Percentiles rank a stretch among this genome's conserved stretches.
Conservation (phyloP, 2,329 filamentous ascomycete species). For the Scedosporium apiospermum region DNA sequence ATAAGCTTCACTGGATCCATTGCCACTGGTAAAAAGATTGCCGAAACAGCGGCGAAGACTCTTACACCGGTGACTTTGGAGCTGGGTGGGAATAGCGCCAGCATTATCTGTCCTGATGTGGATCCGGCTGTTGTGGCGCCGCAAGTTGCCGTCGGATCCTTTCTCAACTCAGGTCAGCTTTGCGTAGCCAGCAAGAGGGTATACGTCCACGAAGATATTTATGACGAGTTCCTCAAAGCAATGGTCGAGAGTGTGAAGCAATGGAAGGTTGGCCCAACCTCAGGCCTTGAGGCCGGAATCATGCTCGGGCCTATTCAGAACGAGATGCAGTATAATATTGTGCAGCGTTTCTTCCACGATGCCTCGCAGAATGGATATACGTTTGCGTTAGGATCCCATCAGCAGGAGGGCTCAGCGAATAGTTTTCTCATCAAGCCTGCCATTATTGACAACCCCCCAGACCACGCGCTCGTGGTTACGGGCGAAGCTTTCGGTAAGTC, state of each 20-base stretch:
- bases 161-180: constrained; percentile 40
- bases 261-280: constrained; percentile 22
- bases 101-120: constrained; percentile 48
- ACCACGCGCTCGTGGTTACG: constrained; percentile 43
- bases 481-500: constrained; percentile 38
- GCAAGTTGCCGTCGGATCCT: constrained; percentile 38
- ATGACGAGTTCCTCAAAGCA: constrained; percentile 40
- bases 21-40: constrained; percentile 50
- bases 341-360: constrained; percentile 34
- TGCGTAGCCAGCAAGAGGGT: constrained; percentile 41
- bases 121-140: constrained; percentile 29
- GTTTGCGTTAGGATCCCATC: constrained; percentile 34
- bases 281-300: constrained; percentile 26
- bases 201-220: constrained; percentile 52
- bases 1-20: constrained; percentile 56
- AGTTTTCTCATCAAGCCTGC: constrained; percentile 49
- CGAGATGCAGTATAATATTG: constrained; percentile 52
- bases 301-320: constrained; percentile 52
- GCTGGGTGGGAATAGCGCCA: constrained; percentile 51
- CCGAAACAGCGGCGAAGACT: constrained; percentile 43
- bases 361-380: constrained; percentile 45
- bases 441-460: constrained; percentile 50
- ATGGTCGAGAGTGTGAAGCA: constrained; percentile 19
- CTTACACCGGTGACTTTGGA: constrained; percentile 55
- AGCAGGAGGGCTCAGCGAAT: constrained; percentile 13